Conservation (phyloP, 768 basidiomycete genomes). For the Collybiopsis confluens region DNA sequence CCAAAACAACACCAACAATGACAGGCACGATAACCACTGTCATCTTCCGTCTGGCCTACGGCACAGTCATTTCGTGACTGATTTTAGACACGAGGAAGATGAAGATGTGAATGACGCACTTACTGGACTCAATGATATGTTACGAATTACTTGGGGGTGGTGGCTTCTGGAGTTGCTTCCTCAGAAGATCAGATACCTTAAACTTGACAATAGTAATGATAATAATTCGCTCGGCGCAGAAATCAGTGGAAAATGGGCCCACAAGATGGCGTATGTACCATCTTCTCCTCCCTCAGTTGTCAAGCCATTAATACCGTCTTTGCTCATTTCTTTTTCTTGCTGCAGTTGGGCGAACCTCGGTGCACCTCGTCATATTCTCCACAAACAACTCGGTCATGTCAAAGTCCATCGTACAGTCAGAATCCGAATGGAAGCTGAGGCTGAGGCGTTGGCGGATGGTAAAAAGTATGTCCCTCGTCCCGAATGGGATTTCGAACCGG, state of each 20-base stretch:
- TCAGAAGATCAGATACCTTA: constrained; percentile 36
- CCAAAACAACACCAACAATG: too few relatives aligned
- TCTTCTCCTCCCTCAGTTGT: background rate
- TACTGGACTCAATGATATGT: constrained; percentile 51
- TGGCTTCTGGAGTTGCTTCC: constrained; percentile 62
- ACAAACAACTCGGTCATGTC: constrained; percentile 19
- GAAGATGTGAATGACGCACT: constrained; percentile 63
- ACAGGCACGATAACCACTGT: too few relatives aligned
- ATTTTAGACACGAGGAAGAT: constrained; percentile 41
- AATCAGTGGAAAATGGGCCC: constrained; percentile 26
- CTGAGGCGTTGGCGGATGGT: background rate
- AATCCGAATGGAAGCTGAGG: constrained; percentile 38
- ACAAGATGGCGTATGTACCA: constrained; percentile 31
- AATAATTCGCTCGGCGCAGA: too few relatives aligned
- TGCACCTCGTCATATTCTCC: constrained; percentile 36
- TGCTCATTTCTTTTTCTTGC: constrained; percentile 2
- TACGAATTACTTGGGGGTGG: constrained; percentile 44
- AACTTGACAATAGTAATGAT: constrained; percentile 12
- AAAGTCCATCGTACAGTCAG: constrained; percentile 45
- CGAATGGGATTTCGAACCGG: constrained; percentile 5
- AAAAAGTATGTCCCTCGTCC: constrained; percentile 5
- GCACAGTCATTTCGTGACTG: constrained; percentile 18
- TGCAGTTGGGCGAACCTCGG: constrained; percentile 31
- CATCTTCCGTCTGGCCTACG: constrained; percentile 10
- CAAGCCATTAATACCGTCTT: too few relatives aligned